Conservation (phyloP, 2,329 filamentous ascomycete genomes). For the Colletotrichum trifolii region DNA sequence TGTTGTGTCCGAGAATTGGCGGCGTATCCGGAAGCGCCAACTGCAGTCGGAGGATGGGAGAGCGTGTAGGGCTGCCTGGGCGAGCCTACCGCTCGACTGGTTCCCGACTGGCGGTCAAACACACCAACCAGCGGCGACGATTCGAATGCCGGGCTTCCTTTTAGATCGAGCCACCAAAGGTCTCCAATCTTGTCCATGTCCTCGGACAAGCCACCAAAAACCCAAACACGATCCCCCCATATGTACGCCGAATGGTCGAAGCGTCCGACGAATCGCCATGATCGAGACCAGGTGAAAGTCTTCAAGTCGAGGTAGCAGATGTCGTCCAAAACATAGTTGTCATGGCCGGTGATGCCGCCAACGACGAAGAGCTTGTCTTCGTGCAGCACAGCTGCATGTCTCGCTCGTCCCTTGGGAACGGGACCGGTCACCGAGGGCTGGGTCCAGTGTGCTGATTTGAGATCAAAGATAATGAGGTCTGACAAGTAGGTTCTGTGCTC, state of each 20-base stretch:
- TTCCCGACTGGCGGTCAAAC: conserved; percentile 58
- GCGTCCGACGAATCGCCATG: conserved; percentile 93
- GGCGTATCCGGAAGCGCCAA: conserved; percentile 72
- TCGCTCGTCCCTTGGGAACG: conserved; percentile 87
- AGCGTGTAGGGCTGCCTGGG: conserved; percentile 65
- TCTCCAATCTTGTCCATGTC: conserved; percentile 98
- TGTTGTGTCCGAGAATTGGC: conserved; percentile 76
- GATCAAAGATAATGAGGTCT: conserved; percentile 94
- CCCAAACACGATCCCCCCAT: conserved; percentile 92
- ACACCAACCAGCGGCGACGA: conserved; percentile 69
- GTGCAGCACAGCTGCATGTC: conserved; percentile 93
- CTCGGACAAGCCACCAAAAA: conserved; percentile 92
- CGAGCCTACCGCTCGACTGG: conserved; percentile 58
- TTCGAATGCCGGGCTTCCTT: conserved; percentile 87
- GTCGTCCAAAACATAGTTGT: conserved; percentile 92
- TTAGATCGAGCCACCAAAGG: conserved; percentile 96
- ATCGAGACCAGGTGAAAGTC: conserved; percentile 96
- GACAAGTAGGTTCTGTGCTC: conserved; percentile 96
- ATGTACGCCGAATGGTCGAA: conserved; percentile 97
- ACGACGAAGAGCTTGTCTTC: conserved; percentile 97
- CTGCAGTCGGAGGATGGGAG: conserved; percentile 56
- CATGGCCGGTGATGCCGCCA: conserved; percentile 93
- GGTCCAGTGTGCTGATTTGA: conserved; percentile 94
- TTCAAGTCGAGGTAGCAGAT: conserved; percentile 97
- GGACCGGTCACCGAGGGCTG: conserved; percentile 88